Evolutionary conservation across 177 flowering plant genomes (phyloP), one percentile per base, ranked within the genome.

Genomic region (Vitis hybrid): DNA sequence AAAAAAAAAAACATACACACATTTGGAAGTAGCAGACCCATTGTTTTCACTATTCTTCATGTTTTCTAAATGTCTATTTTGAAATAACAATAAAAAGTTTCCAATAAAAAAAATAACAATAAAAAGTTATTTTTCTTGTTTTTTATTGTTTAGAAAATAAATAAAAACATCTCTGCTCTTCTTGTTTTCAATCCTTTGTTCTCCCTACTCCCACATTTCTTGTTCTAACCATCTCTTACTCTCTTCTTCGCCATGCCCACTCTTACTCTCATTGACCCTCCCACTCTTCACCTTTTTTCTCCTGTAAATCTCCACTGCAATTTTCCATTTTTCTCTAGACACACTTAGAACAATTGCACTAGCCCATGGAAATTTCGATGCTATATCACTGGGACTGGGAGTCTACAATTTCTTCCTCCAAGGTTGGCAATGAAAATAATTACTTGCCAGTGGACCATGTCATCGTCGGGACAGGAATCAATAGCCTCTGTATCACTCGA

Each of bases 401-500:
- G 28, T 50, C 78, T 38, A 1, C 61, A 2, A 59, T 65, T 44
- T 60, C 69, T 12, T 33, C 73, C 1, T 53, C 78, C 12, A 68
- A 33, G 3, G 60, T 52, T 58, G 8, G 15, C 59, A 70, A 56
- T n/a, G 79, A 38, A 12, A 76, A 66, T 52, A 62, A 60, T 9
- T 38, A 71, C 1, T 22, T 65, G 60, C 73, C 76, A 9, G 80
- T 86, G 12, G 98, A 95, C 57, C 87, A 95, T 69, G 97, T 91
- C 6, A 73, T 93, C 8, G 92, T 95, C 10, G 97, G 98, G 15
- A 97, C 77, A 1, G 96, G 99, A 31, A 93, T 95, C 65, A 90
- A 91, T 67, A 97, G 99, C 12, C 92, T 95, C 67, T 84, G 91
- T 74, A 87, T 90, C 57, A 98, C 99, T 0, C 99, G 93, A 76